Evolutionary conservation across 176 grass and related monocot species (phyloP), one percentile per base, ranked within the genome.

Genomic region (Areca catechu): DNA sequence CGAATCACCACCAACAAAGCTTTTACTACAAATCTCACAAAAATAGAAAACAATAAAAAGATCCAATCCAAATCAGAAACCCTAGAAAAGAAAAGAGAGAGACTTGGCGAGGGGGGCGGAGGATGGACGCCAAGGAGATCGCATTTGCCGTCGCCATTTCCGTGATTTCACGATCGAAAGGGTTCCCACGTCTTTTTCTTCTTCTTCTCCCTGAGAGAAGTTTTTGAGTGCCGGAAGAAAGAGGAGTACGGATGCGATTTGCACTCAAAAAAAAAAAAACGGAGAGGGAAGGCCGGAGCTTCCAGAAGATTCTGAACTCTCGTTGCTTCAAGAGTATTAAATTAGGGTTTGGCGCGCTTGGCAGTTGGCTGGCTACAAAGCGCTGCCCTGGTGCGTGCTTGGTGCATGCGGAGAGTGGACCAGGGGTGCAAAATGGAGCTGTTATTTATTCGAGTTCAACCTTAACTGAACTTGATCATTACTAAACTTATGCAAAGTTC

Each of bases 61-160:
- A 9, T 28, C 27, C 4, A 7, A 29, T 29, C 27, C 12, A 30
- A 54, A 54, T 16, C 5, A 25, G 19, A 22, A 69, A 25, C 55
- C 27, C 0, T 23, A 7, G 4, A 3, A 2, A 49, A 62, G 5
- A 53, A 53, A 52, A 58, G 56, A 62, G 19, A 22, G 20, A 50
- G 24, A 89, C 80, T 76, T 84, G 86, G 7, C 52, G 53, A 27
- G 69, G 73, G 57, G 79, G 76, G 14, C 24, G 54, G 20, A 81
- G 27, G 49, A 77, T 70, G 61, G 74, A 71, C 54, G 77, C 65
- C n/a, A 71, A 67, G 61, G 65, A 89, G 70, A 84, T 77, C 69
- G 85, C 69, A 60, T 89, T 83, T 15, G 76, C 28, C 15, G 73
- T 69, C 49, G 85, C 80, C 80, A 89, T 84, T 71, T 4, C 48